phyloP scores from a whole-genome alignment of 306 rosid species.

The Dalbergia cochinchinensis region DNA sequence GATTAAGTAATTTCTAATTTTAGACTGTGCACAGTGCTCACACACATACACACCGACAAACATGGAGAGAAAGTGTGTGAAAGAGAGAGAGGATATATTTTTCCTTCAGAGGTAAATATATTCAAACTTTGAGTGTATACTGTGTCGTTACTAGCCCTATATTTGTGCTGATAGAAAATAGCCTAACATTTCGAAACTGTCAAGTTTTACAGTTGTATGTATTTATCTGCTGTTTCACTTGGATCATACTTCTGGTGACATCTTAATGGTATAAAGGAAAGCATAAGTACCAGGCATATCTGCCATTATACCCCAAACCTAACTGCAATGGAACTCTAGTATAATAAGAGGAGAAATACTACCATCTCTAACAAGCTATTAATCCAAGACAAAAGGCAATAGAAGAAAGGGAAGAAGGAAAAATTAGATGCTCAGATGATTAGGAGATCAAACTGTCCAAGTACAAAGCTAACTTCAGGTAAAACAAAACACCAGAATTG shows the following conservation, averaged over 20 bases:
- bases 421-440: background rate
- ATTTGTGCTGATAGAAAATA: background rate
- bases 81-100: too few species aligned
- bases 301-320: background rate
- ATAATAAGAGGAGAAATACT: conserved; percentile 11
- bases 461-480: conserved; percentile 18
- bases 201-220: background rate
- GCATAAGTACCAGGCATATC: background rate
- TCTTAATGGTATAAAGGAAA: conserved; percentile 8
- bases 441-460: conserved; percentile 11
- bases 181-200: conserved; percentile 19
- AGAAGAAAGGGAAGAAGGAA: background rate
- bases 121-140: background rate
- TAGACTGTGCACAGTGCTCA: too few species aligned
- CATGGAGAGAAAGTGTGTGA: too few species aligned
- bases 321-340: background rate
- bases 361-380: conserved; percentile 12
- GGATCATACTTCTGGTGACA: conserved; percentile 26
- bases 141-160: background rate
- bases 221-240: background rate
- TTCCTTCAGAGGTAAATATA: background rate
- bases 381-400: conserved; percentile 2
- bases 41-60: too few species aligned
- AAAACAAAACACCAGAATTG: background rate
- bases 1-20: too few species aligned